These are phyloP conservation scores for Solanum chaucha DNA, from an alignment of 257 asterid genomes.

Conservation along the genomic window DNA sequence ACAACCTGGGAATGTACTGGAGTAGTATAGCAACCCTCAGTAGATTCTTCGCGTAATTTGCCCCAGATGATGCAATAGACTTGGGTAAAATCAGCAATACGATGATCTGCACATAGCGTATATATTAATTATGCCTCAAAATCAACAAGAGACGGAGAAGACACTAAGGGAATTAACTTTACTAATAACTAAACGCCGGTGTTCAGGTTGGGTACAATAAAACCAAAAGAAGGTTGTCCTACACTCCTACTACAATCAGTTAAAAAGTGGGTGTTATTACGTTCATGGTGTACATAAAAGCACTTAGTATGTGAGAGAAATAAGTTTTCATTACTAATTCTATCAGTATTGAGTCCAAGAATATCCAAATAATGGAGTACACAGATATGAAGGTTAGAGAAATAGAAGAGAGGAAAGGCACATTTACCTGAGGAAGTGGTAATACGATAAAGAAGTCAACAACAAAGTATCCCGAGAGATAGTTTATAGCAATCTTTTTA, in stretches of 20 bases:
- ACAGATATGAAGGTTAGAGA: neutral
- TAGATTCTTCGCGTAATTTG: constrained; percentile 55
- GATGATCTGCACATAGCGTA: constrained; percentile 37
- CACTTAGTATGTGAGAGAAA: neutral
- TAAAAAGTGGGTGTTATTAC: neutral
- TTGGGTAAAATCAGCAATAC: constrained; percentile 42
- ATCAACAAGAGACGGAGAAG: neutral
- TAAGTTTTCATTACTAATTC: neutral
- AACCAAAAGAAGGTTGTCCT: neutral
- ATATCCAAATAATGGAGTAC: neutral
- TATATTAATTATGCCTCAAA: neutral
- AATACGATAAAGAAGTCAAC: constrained; percentile 56
- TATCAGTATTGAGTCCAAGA: neutral
- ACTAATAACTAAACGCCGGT: neutral
- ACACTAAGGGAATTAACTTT: neutral
- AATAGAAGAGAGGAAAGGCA: neutral
- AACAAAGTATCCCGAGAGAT: constrained; percentile 44
- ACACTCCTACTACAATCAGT: neutral
- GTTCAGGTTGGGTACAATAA: neutral
- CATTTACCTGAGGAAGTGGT: constrained; percentile 78
- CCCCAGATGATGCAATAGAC: constrained; percentile 41
- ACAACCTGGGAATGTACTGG: constrained; percentile 70
- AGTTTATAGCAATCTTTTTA: constrained; percentile 56
- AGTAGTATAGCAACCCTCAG: constrained; percentile 49
- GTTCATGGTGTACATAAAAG: neutral